Evolutionary conservation across 1,284 basidiomycete species (phyloP).

Genomic region (Cutaneotrichosporon mucoides): DNA sequence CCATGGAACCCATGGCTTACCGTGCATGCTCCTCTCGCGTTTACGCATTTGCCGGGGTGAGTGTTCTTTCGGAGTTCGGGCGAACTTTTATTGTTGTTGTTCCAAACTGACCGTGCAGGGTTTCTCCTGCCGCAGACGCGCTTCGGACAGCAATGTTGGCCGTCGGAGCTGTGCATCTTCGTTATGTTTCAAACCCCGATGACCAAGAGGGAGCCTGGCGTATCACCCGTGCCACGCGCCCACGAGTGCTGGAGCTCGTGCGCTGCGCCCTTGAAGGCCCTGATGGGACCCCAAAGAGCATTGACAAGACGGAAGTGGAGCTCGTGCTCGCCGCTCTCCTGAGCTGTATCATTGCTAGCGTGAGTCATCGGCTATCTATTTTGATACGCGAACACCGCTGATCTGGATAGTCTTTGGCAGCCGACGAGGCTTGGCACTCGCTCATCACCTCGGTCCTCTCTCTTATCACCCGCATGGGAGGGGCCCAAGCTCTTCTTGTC

Average conservation of each 20-base stretch:
- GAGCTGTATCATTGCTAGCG: slow-evolving; percentile 43
- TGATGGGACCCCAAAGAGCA: slow-evolving; percentile 26
- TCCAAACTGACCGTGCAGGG: slow-evolving; percentile 11
- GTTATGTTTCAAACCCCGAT: slow-evolving; percentile 31
- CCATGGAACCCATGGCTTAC: slow-evolving; percentile 46
- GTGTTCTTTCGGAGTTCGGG: slow-evolving; percentile 6
- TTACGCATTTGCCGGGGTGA: slow-evolving; percentile 37
- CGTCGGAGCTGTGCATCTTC: slow-evolving; percentile 41
- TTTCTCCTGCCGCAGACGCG: slow-evolving; percentile 37
- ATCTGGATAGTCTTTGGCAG: slow-evolving; percentile 34
- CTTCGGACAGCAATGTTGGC: slow-evolving; percentile 41
- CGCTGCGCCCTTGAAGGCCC: slow-evolving; percentile 26
- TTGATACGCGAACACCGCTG: neutral
- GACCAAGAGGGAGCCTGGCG: slow-evolving; percentile 36
- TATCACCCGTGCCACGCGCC: slow-evolving; percentile 30
- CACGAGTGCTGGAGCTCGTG: slow-evolving; percentile 31
- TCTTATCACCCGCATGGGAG: slow-evolving; percentile 42
- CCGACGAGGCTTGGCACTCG: slow-evolving; percentile 45
- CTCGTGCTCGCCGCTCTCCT: slow-evolving; percentile 40
- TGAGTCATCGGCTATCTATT: slow-evolving; percentile 20
- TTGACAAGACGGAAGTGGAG: slow-evolving; percentile 37
- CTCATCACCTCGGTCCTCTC: slow-evolving; percentile 37
- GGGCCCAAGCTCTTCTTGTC: slow-evolving; percentile 35
- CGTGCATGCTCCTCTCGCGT: slow-evolving; percentile 42
- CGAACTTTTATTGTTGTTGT: neutral